phyloP scores from a whole-genome alignment of 2,329 filamentous ascomycete genomes.

The Chaetomiaceae sp. region DNA sequence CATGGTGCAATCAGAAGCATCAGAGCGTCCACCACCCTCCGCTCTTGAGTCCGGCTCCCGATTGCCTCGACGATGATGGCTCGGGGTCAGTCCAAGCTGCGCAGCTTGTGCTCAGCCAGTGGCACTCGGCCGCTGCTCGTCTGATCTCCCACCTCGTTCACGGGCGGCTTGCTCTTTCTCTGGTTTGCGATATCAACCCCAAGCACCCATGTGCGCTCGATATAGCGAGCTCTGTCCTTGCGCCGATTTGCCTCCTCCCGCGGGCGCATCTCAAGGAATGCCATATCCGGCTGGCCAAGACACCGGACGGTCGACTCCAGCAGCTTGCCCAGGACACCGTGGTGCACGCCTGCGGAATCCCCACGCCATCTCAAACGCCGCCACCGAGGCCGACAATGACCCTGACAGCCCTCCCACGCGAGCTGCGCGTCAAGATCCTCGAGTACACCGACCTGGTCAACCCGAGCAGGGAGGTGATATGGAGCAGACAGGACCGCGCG shows the following conservation, averaged over 20 bases:
- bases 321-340: slow-evolving; percentile 13
- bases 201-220: not conserved
- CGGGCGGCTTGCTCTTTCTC: slow-evolving; percentile 3
- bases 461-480: slow-evolving; percentile 15
- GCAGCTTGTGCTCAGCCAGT: slow-evolving; percentile 11
- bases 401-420: slow-evolving; percentile 10
- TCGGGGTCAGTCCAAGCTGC: not conserved
- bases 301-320: slow-evolving; percentile 7
- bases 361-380: not conserved
- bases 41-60: not conserved
- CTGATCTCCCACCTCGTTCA: not conserved
- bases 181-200: slow-evolving; percentile 15
- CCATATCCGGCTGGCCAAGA: slow-evolving; percentile 11
- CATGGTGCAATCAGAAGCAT: not conserved
- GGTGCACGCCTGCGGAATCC: slow-evolving; percentile 7
- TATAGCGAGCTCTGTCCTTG: slow-evolving; percentile 1
- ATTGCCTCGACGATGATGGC: not conserved
- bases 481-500: slow-evolving; percentile 10
- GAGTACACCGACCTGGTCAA: slow-evolving; percentile 20
- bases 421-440: slow-evolving; percentile 17
- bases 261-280: slow-evolving; percentile 4
- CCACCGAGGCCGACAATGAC: not conserved
- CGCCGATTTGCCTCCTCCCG: slow-evolving; percentile 8
- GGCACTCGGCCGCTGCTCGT: not conserved
- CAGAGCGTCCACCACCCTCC: not conserved